Conservation (phyloP, 2,329 filamentous ascomycete genomes). For the Phymatotrichopsis omnivora region DNA sequence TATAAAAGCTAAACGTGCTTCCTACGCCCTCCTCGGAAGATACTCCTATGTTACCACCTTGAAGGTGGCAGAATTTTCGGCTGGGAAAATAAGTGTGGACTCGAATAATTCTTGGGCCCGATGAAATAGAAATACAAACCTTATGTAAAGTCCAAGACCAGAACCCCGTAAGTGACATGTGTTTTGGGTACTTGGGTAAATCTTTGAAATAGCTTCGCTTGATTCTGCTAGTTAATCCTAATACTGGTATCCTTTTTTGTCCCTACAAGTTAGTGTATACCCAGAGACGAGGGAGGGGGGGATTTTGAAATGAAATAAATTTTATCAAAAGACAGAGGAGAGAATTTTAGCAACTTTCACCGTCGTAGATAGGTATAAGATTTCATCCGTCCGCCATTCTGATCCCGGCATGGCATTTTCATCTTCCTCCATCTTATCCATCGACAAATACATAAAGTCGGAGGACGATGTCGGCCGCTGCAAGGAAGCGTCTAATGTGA, state of each 20-base stretch:
- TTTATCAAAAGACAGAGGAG: neutral
- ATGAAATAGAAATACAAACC: no score
- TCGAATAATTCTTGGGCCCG: no score
- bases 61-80: constrained; percentile 63
- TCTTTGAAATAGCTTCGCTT: constrained; percentile 27
- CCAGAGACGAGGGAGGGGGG: neutral
- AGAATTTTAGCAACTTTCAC: constrained; percentile 16
- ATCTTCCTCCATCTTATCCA: constrained; percentile 8
- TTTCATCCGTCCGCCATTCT: constrained; percentile 16
- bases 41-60: constrained; percentile 69
- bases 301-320: no score
- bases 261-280: no score
- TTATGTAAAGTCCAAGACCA: constrained; percentile 63
- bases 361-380: constrained; percentile 15
- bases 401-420: neutral
- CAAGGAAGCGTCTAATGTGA: constrained; percentile 24
- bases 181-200: constrained; percentile 38
- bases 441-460: constrained; percentile 16
- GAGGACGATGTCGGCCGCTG: constrained; percentile 17
- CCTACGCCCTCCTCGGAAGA: constrained; percentile 56
- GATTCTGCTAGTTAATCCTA: constrained; percentile 27
- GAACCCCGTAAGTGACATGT: constrained; percentile 64
- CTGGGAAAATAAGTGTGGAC: no score
- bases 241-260: constrained; percentile 31
- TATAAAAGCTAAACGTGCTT: constrained; percentile 67